phyloP scores from a whole-genome alignment of 106 monocot species.

The Dendrobium catenatum region DNA sequence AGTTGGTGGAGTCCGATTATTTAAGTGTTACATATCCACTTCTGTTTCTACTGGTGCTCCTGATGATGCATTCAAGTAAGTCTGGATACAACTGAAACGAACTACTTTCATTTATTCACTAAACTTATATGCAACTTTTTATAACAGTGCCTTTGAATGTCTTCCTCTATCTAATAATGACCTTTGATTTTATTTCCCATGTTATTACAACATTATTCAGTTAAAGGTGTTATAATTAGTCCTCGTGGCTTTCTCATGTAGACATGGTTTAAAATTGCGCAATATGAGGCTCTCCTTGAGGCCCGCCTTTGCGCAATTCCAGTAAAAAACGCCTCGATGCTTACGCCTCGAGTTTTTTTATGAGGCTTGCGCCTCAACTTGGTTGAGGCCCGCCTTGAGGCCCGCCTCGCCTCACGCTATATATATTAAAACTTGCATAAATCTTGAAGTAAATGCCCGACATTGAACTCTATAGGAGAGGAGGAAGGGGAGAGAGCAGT shows the following conservation, averaged over 20 bases:
- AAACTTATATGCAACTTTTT: neutral
- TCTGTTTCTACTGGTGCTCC: constrained; percentile 26
- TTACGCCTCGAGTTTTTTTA: too few relatives aligned
- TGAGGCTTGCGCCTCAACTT: too few relatives aligned
- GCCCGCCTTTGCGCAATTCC: too few relatives aligned
- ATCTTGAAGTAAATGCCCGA: too few relatives aligned
- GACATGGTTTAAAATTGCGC: too few relatives aligned
- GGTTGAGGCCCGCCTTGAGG: too few relatives aligned
- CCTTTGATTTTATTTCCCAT: neutral
- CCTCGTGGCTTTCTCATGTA: neutral
- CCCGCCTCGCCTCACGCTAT: too few relatives aligned
- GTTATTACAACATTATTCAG: neutral
- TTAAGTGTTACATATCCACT: constrained; percentile 77
- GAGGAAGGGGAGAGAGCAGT: too few relatives aligned
- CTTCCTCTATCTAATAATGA: neutral
- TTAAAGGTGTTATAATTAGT: neutral
- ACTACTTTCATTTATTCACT: neutral
- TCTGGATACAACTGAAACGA: neutral
- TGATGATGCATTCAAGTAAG: constrained; percentile 69
- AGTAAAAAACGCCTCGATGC: too few relatives aligned
- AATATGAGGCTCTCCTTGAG: too few relatives aligned
- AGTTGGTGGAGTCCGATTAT: constrained; percentile 75
- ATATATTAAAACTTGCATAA: too few relatives aligned
- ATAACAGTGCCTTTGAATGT: neutral
- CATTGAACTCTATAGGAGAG: too few relatives aligned